These are phyloP conservation scores for Kalmanozyma brasiliensis DNA, from an alignment of 1,284 basidiomycete genomes.

Conservation along the genomic window DNA sequence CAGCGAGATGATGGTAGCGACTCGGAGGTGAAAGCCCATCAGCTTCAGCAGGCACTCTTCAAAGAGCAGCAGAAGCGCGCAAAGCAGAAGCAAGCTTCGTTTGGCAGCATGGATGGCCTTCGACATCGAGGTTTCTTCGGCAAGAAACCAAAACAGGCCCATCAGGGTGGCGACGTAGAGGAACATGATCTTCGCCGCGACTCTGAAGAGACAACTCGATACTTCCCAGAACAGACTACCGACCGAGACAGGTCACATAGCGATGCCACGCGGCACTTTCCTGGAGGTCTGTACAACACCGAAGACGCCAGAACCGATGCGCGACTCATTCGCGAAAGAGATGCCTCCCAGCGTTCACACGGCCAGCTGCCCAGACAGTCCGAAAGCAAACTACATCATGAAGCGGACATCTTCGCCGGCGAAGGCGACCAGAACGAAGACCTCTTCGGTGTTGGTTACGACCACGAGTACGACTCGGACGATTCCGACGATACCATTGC, in stretches of 20 bases:
- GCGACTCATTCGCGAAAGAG: conserved; percentile 1
- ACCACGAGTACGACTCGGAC: conserved; percentile 34
- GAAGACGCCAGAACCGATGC: conserved; percentile 5
- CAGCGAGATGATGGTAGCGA: neutral
- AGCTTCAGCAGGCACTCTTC: conserved; percentile 20
- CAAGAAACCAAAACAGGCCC: conserved; percentile 5
- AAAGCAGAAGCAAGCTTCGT: conserved; percentile 16
- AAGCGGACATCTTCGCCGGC: conserved; percentile 5
- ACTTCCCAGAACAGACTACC: conserved; percentile 7
- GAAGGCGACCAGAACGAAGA: conserved; percentile 6
- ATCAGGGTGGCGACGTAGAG: conserved; percentile 15
- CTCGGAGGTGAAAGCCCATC: conserved; percentile 1
- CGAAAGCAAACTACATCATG: neutral
- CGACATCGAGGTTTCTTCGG: conserved; percentile 18
- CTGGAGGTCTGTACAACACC: conserved; percentile 35
- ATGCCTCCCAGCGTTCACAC: neutral
- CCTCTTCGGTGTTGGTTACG: conserved; percentile 1
- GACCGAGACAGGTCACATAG: conserved; percentile 8
- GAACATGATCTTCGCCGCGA: conserved; percentile 5
- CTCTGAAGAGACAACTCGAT: conserved; percentile 5
- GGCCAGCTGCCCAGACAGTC: neutral
- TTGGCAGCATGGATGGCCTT: conserved; percentile 16
- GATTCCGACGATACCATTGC: conserved; percentile 45
- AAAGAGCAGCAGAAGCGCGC: conserved; percentile 18
- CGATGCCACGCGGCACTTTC: conserved; percentile 29